Percentiles rank a stretch among this genome's conserved stretches.
These are phyloP conservation scores for Albizia julibrissin DNA, from an alignment of 306 rosid genomes.

Conservation along the genomic window DNA sequence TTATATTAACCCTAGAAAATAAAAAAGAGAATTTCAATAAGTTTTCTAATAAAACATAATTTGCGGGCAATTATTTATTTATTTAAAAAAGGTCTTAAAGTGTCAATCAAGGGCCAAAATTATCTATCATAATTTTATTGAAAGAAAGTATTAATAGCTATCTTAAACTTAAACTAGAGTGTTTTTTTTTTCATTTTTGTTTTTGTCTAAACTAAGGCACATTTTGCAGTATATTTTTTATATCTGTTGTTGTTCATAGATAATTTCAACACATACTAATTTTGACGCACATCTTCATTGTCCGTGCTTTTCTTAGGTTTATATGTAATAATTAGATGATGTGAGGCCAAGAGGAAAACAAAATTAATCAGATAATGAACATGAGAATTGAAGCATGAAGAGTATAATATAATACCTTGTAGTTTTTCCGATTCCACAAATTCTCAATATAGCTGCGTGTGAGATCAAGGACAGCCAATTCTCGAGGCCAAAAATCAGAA, in stretches of 20 bases:
- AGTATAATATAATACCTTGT: slow-evolving; percentile 26
- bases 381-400: neutral
- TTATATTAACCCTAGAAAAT: too few species aligned
- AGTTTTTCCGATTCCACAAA: slow-evolving; percentile 33
- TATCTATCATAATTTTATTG: neutral
- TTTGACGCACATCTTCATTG: neutral
- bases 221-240: neutral
- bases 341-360: neutral
- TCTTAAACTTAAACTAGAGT: neutral
- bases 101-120: neutral
- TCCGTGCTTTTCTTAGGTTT: neutral
- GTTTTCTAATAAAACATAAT: neutral
- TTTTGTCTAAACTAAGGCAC: neutral
- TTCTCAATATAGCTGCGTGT: slow-evolving; percentile 37
- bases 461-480: slow-evolving; percentile 65
- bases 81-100: neutral
- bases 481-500: slow-evolving; percentile 44
- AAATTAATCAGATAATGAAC: neutral
- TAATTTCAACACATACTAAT: neutral
- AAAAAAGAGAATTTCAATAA: too few species aligned
- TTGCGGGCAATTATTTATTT: neutral
- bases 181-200: too few species aligned
- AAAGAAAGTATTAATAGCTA: neutral
- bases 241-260: neutral
- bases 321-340: neutral